Evolutionary conservation across 2,329 filamentous ascomycete genomes (phyloP).

Genomic region (Bipolaris gigantea): DNA sequence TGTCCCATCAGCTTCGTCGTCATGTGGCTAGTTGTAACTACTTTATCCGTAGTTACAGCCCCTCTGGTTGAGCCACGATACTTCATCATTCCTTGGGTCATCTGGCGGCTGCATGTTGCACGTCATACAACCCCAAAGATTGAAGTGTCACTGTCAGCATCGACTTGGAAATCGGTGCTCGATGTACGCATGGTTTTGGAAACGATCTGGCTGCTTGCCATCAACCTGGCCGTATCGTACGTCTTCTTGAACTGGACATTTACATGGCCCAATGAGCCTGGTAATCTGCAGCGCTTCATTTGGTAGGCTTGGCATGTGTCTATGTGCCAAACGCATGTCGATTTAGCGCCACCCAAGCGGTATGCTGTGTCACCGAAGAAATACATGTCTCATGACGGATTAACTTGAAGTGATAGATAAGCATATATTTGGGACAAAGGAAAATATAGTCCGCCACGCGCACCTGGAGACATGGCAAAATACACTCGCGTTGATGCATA

Average conservation of each 20-base stretch:
- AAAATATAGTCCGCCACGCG: background rate
- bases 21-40: conserved; percentile 68
- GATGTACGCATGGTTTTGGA: conserved; percentile 60
- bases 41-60: conserved; percentile 80
- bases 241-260: conserved; percentile 72
- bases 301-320: conserved; percentile 44
- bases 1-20: conserved; percentile 54
- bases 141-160: background rate
- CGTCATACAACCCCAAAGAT: conserved; percentile 32
- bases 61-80: conserved; percentile 94
- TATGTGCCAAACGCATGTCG: background rate
- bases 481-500: background rate
- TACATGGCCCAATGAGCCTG: conserved; percentile 65
- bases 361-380: background rate
- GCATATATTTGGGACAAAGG: background rate
- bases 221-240: conserved; percentile 70
- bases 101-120: conserved; percentile 83
- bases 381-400: background rate
- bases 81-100: conserved; percentile 92
- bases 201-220: conserved; percentile 66
- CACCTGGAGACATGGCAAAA: background rate
- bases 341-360: background rate
- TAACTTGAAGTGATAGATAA: background rate
- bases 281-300: conserved; percentile 74
- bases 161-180: conserved; percentile 20